These are phyloP conservation scores for Sphagnum contortum DNA, from an alignment of 225 moss, liverwort and hornwort species.

Conservation along the genomic window DNA sequence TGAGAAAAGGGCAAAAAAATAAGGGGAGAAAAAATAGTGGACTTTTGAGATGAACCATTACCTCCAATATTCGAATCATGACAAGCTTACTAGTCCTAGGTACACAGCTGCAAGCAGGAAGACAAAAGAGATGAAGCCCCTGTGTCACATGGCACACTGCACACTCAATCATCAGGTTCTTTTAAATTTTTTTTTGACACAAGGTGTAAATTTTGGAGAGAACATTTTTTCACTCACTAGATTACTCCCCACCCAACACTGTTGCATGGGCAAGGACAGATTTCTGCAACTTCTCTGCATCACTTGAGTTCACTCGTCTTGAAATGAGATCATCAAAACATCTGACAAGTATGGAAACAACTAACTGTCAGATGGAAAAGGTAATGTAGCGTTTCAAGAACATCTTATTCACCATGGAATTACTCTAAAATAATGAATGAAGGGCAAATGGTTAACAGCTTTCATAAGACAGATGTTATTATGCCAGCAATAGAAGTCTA, in stretches of 20 bases:
- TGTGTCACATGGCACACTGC: conserved; percentile 30
- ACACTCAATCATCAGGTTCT: background rate
- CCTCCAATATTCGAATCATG: conserved; percentile 6
- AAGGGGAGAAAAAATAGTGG: background rate
- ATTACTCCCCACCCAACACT: conserved; percentile 88
- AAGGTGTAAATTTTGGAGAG: background rate
- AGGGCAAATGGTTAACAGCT: too few species aligned
- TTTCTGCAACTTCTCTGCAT: conserved; percentile 85
- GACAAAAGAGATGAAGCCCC: conserved; percentile 80
- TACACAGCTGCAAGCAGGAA: conserved; percentile 87
- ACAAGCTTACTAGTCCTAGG: conserved; percentile 77
- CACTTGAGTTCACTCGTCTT: conserved; percentile 91
- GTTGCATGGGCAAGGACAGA: conserved; percentile 88
- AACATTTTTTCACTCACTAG: conserved; percentile 39
- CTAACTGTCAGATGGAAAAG: too few species aligned
- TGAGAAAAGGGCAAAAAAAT: too few species aligned
- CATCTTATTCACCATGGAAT: too few species aligned
- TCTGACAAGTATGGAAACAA: conserved; percentile 21
- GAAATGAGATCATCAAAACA: conserved; percentile 93
- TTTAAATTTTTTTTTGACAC: background rate
- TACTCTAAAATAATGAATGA: too few species aligned
- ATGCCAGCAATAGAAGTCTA: too few species aligned
- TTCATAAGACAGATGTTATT: too few species aligned
- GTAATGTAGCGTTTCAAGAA: too few species aligned
- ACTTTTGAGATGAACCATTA: background rate